These are phyloP conservation scores for Amanita fuliginea DNA, from an alignment of 768 basidiomycete species.

Conservation along the genomic window DNA sequence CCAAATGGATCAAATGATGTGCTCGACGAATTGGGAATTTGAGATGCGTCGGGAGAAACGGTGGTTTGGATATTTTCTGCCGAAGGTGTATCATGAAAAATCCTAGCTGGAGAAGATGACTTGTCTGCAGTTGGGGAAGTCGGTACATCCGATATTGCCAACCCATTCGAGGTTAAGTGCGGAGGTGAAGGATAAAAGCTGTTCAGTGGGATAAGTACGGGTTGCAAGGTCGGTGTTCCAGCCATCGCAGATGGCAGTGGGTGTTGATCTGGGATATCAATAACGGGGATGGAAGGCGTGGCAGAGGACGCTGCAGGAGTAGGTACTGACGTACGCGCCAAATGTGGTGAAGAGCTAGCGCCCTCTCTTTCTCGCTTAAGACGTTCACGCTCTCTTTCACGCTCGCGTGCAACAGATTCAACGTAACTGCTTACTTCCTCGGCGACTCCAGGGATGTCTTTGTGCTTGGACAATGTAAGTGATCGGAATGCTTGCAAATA, in stretches of 20 bases:
- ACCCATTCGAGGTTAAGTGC: slow-evolving; percentile 27
- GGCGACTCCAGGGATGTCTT: slow-evolving; percentile 42
- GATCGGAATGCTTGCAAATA: slow-evolving; percentile 35
- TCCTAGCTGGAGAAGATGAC: slow-evolving; percentile 2
- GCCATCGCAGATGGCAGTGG: background rate
- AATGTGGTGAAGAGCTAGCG: slow-evolving; percentile 23
- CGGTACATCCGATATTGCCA: slow-evolving; percentile 12
- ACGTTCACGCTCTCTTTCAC: slow-evolving; percentile 69
- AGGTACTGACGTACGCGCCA: slow-evolving; percentile 15
- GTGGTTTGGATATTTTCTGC: slow-evolving; percentile 9
- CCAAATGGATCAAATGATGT: slow-evolving; percentile 32
- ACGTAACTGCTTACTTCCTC: slow-evolving; percentile 59
- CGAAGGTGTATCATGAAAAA: slow-evolving; percentile 8
- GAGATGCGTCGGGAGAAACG: slow-evolving; percentile 4
- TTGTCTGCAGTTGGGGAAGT: slow-evolving; percentile 16
- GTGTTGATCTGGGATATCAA: background rate
- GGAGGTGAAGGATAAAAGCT: slow-evolving; percentile 58
- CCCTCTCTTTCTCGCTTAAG: slow-evolving; percentile 56
- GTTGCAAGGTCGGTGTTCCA: slow-evolving; percentile 5
- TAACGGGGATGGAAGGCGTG: slow-evolving; percentile 2
- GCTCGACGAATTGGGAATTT: slow-evolving; percentile 12
- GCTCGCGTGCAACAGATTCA: slow-evolving; percentile 63
- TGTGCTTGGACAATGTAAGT: slow-evolving; percentile 39
- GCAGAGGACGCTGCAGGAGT: slow-evolving; percentile 6
- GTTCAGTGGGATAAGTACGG: slow-evolving; percentile 16